Evolutionary conservation across 768 basidiomycete genomes (phyloP), one percentile per base, ranked within the genome.

Genomic region (Hortiboletus flavorubellus): DNA sequence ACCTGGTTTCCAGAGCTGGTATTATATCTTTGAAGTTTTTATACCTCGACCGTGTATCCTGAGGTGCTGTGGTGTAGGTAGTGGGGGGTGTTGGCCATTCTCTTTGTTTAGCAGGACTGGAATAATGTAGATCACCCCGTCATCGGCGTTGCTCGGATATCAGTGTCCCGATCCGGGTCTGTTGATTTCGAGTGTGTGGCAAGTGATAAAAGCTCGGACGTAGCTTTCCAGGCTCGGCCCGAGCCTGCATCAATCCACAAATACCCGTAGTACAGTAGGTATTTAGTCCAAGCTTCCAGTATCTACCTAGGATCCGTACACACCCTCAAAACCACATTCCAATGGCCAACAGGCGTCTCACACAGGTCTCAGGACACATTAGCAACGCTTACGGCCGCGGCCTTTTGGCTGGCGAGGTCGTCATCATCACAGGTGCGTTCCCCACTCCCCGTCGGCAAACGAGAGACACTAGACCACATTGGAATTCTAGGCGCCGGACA

Each of bases 371-470:
- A 30, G 82, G 81, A 50, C 89, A 91, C 64, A 71, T 91, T 29
- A 78, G 80, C 37, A 85, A 81, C 64, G 55, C 71, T 21, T 58
- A 75, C 52, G 60, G 68, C 21, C 74, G 78, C 8, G 89, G 90
- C 4, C 74, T 93, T 42, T 76, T 91, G 46, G 78, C 76, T 1
- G 88, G 85, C 7, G 87, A 93, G 64, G 90, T 92, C 8, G 90
- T 88, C 15, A 91, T 93, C 68, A 85, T 93, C 64, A 93, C 91
- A 47, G 91, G 89, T 86, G 64, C 63, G 81, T 71, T 35, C 31
- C 26, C 33, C 33, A 15, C 14, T 29, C 8, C 16, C 15, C 39
- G 42, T 39, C 18, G 34, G 21, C 15, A 31, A 42, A 6, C 34
- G n/a, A 16, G 33, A 31, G n/a, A 30, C 29, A 35, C 49, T 54